Evolutionary conservation across 768 basidiomycete species (phyloP), one percentile per base, ranked within the genome.

Genomic region (Amanita rubescens): DNA sequence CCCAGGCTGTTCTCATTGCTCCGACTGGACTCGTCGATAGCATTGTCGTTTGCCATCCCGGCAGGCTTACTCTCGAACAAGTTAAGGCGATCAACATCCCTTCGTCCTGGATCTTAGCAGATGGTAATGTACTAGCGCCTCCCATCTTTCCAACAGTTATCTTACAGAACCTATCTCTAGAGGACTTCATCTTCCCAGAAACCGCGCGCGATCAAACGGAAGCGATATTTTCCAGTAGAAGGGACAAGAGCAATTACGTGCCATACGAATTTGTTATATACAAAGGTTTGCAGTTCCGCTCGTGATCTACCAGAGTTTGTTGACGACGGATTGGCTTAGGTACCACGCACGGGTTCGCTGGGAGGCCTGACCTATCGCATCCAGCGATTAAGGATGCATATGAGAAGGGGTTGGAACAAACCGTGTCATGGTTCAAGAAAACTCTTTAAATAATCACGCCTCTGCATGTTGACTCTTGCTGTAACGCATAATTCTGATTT

Each of bases 221-320:
- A 56, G 69, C 69, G 12, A 51, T 64, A 1, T 67, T 77, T 20
- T 69, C 65, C 5, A 59, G 56, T 1, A 69, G 72, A 30, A 71
- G 71, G 39, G 70, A 62, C 11, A 69, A 69, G 30, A 66, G 65
- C 2, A 58, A 60, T 35, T 72, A 62, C 44, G 64, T 76, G 0
- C 73, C 76, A 6, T 76, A 74, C 49, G 76, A 78, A 60, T 72
- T 78, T 57, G 68, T 65, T 49, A 65, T 65, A 5, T 77, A 75
- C 53, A 70, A 71, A 68, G 75, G 77, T 75, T 17, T 22, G 62
- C 52, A 25, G 27, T 34, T 9, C 43, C 25, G 15, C 17, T 35
- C 15, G 27, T 4, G 27, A 9, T 25, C 41, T 27, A 19, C 42
- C 41, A 33, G 47, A 20, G 41, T 10, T 43, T 34, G 44, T 24